Base-by-base conservation (phyloP, 2,329 filamentous ascomycete species). In the Cadophora gregata region DNA sequence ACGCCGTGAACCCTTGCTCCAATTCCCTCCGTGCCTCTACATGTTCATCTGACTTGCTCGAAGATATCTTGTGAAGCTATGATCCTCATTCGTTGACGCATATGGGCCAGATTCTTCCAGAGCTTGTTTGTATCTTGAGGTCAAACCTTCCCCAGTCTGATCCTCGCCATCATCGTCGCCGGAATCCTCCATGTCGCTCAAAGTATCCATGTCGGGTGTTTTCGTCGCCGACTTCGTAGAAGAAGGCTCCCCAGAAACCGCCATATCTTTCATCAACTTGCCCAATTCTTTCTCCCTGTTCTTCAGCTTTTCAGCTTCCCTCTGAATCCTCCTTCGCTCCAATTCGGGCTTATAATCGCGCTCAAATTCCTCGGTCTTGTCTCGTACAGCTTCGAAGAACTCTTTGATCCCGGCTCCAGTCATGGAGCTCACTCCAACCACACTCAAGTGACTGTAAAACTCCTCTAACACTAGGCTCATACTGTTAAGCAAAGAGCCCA, bases 391-490 rank as follows among this genome's bases (percentile, higher is more conserved):
- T 50, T 88, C 86, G 78, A 99, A 98, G 80, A 99, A 99, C 27
- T 97, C 93, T 66, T 96, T 91, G 36, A 99, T 88, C 3, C 96
- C 96, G 0, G 92, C 90, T 25, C 96, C 96, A 0, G 95, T 93
- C 87, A 97, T 95, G 8, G 93, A 92, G 72, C 93, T 97, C 14
- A 99, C 96, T 0, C 91, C 93, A 0, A 99, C 95, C 9, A 99
- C 92, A 75, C 88, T 96, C 38, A 99, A 83, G 76, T 98, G 93
- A 47, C 93, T 90, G 79, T 99, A 99, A 77, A 99, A 99, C 78
- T 99, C 96, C 75, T 99, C 96, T 38, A 99, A 83, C 86, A 99
- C 93, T 69, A 98, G 83, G 76, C 93, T 97, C 96, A 99, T 99
- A 76, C 93, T 97, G 83, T 97, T 98, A 62, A 99, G 85, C 64